Percentiles rank a stretch among this genome's conserved stretches.
Conservation (phyloP, 345 rosid genomes). For the Balakata baccata region DNA sequence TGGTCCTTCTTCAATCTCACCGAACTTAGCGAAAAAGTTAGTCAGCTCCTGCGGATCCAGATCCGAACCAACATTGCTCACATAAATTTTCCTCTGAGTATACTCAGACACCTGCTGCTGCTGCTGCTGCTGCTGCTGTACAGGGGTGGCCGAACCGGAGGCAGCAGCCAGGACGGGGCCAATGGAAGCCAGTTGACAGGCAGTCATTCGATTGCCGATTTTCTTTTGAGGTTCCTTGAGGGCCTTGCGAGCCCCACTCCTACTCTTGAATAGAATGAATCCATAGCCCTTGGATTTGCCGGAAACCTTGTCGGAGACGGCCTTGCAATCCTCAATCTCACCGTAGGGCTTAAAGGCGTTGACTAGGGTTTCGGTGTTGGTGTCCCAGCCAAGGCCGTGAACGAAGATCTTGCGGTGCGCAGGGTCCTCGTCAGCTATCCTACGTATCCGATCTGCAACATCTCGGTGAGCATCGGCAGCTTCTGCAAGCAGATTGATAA, state of each 20-base stretch:
- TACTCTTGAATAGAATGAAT: constrained; percentile 42
- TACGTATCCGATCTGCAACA: constrained; percentile 38
- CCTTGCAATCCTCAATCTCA: constrained; percentile 60
- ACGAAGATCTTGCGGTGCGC: constrained; percentile 52
- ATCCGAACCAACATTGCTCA: constrained; percentile 51
- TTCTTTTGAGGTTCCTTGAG: constrained; percentile 51
- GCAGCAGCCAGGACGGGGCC: constrained; percentile 31
- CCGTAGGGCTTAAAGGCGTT: constrained; percentile 42
- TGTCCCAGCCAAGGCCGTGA: constrained; percentile 61
- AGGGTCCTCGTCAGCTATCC: constrained; percentile 47
- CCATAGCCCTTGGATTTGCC: constrained; percentile 59
- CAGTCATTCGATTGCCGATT: constrained; percentile 51
- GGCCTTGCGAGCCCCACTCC: constrained; percentile 47
- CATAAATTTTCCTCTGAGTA: constrained; percentile 50
- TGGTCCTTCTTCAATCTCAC: constrained; percentile 65
- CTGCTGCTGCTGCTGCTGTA: constrained; percentile 21
- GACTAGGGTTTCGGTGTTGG: constrained; percentile 39
- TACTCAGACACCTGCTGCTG: constrained; percentile 30
- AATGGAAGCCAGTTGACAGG: constrained; percentile 46
- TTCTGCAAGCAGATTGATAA: constrained; percentile 33
- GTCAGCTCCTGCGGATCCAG: constrained; percentile 38
- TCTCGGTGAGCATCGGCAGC: constrained; percentile 37
- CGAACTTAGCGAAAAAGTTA: constrained; percentile 38
- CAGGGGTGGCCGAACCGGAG: constrained; percentile 6
- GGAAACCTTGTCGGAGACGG: constrained; percentile 45